Evolutionary conservation across 768 basidiomycete genomes (phyloP).

Genomic region (Tylopilus balloui): DNA sequence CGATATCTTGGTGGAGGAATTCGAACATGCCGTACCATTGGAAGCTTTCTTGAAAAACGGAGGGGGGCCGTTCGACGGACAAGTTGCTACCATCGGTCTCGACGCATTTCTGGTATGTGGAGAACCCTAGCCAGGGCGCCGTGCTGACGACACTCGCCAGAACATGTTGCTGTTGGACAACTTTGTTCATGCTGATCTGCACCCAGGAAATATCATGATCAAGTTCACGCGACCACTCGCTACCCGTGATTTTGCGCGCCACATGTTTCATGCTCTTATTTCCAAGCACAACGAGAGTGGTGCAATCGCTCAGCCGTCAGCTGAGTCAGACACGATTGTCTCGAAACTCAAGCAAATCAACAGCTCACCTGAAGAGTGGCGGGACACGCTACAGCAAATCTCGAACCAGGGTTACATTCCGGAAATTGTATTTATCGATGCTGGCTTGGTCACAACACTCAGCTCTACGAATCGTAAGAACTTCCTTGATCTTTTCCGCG

Average conservation of each 20-base stretch:
- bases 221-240: constrained; percentile 88
- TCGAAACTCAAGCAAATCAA: constrained; percentile 60
- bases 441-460: constrained; percentile 89
- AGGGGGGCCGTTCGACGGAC: constrained; percentile 86
- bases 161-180: constrained; percentile 98
- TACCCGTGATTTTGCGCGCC: constrained; percentile 57
- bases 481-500: constrained; percentile 95
- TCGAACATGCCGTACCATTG: constrained; percentile 85
- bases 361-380: constrained; percentile 64
- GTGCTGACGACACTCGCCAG: constrained; percentile 36
- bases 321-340: constrained; percentile 60
- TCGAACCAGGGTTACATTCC: constrained; percentile 76
- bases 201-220: constrained; percentile 96
- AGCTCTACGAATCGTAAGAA: constrained; percentile 79
- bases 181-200: constrained; percentile 90
- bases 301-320: constrained; percentile 26
- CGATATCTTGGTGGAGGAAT: constrained; percentile 89
- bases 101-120: constrained; percentile 86
- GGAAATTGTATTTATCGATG: constrained; percentile 94
- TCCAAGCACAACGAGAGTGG: constrained; percentile 29
- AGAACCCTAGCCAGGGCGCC: background rate
- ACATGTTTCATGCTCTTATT: constrained; percentile 55
- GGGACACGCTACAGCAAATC: constrained; percentile 57
- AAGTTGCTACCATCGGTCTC: constrained; percentile 86
- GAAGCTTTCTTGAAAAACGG: constrained; percentile 85